phyloP scores from a whole-genome alignment of 75 land plant genomes.

The Ceratopteris richardii region DNA sequence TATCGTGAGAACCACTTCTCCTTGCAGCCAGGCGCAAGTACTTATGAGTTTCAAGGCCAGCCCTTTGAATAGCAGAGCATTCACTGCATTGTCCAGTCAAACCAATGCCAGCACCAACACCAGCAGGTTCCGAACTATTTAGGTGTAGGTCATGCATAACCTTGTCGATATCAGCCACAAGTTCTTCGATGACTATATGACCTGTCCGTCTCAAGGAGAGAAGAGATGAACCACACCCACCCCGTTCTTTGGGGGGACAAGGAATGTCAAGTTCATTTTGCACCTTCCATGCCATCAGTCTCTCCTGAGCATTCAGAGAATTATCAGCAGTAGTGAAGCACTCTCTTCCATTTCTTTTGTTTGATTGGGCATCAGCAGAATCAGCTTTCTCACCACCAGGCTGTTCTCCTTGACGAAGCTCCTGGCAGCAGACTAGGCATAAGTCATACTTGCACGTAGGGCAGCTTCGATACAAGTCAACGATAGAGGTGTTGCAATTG shows the following conservation, averaged over 20 bases:
- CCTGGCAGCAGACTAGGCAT: conserved; percentile 32
- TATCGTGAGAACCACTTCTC: conserved; percentile 42
- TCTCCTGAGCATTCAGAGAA: no score
- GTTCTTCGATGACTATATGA: background rate
- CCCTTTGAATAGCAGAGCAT: conserved; percentile 2
- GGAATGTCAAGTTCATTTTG: conserved; percentile 9
- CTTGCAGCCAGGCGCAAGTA: conserved; percentile 36
- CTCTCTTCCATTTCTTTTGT: background rate
- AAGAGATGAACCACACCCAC: conserved; percentile 15
- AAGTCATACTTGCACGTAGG: conserved; percentile 31
- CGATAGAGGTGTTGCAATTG: conserved; percentile 33
- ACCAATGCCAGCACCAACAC: no score
- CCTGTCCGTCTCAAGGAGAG: background rate
- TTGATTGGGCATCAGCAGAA: conserved; percentile 1
- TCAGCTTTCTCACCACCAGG: conserved; percentile 20
- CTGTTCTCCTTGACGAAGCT: conserved; percentile 18
- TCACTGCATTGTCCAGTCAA: background rate
- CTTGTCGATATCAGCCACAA: conserved; percentile 24
- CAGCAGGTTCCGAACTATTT: background rate
- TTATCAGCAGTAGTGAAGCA: no score
- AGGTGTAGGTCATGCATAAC: conserved; percentile 22
- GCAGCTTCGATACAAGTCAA: conserved; percentile 32
- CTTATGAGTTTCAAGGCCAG: conserved; percentile 6
- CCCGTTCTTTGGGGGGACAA: conserved; percentile 14
- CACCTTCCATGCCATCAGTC: background rate